Percentiles rank a stretch among this genome's conserved stretches.
phyloP scores from a whole-genome alignment of 2,329 filamentous ascomycete species.

The Clarireedia paspali region DNA sequence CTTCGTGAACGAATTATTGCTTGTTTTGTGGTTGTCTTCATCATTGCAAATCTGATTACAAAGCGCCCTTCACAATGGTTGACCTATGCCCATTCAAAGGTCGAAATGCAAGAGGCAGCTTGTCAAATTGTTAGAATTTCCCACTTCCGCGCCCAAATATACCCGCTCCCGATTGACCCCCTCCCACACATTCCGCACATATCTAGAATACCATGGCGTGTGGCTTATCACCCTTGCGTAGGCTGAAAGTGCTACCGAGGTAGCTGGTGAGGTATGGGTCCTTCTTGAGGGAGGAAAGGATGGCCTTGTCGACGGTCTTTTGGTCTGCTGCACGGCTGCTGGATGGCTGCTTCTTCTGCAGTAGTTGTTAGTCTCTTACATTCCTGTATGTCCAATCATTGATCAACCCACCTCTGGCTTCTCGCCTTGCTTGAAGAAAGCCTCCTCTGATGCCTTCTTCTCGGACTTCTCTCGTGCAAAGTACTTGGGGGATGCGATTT shows the following conservation, averaged over 20 bases:
- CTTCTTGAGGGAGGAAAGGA: constrained; percentile 97
- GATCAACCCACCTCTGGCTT: constrained; percentile 74
- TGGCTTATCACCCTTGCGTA: constrained; percentile 98
- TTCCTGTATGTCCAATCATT: neutral
- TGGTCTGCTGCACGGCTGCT: constrained; percentile 92
- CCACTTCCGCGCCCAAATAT: constrained; percentile 35
- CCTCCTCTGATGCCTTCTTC: constrained; percentile 95
- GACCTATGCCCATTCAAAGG: constrained; percentile 52
- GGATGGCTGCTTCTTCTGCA: constrained; percentile 92
- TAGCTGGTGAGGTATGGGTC: constrained; percentile 89
- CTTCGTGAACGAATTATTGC: constrained; percentile 2
- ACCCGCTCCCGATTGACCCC: constrained; percentile 12
- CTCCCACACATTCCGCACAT: constrained; percentile 16
- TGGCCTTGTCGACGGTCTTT: constrained; percentile 96
- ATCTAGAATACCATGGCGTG: constrained; percentile 98
- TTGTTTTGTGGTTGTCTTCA: constrained; percentile 30
- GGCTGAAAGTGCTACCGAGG: constrained; percentile 92
- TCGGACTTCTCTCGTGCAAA: constrained; percentile 92
- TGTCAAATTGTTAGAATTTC: constrained; percentile 40
- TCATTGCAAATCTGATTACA: constrained; percentile 32
- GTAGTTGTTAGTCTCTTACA: neutral
- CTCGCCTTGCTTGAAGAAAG: constrained; percentile 99
- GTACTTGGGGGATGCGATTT: constrained; percentile 71
- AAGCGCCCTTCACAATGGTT: constrained; percentile 34
- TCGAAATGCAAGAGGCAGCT: constrained; percentile 56